phyloP scores from a whole-genome alignment of 495 filamentous ascomycete genomes.

The Lineolata rhizophorae region DNA sequence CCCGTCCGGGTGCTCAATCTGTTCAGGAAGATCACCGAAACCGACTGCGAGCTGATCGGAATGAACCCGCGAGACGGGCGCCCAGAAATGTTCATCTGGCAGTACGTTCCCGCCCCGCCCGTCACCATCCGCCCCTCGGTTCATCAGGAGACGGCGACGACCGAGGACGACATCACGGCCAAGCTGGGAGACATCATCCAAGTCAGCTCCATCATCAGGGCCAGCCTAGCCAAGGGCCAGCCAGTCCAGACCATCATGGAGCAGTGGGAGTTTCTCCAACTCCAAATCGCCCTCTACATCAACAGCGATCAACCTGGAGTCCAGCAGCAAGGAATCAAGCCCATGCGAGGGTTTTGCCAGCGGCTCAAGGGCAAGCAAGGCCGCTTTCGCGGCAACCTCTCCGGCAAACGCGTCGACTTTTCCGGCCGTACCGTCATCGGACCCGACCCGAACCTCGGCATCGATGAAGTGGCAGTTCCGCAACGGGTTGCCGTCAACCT shows the following conservation, averaged over 20 bases:
- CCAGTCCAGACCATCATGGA: conserved; percentile 83
- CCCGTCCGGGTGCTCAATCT: conserved; percentile 72
- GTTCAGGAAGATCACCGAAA: conserved; percentile 65
- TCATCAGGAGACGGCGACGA: conserved; percentile 71
- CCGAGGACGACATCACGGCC: conserved; percentile 88
- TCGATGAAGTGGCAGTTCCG: conserved; percentile 86
- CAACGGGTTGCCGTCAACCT: conserved; percentile 76
- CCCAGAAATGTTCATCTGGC: conserved; percentile 96
- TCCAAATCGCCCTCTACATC: conserved; percentile 91
- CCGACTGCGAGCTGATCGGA: conserved; percentile 78
- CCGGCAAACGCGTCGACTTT: conserved; percentile 96
- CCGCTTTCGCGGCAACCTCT: conserved; percentile 88
- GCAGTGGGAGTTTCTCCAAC: conserved; percentile 90
- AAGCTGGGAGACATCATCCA: conserved; percentile 87
- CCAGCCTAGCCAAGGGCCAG: conserved; percentile 57
- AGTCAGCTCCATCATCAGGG: conserved; percentile 62
- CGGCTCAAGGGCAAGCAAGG: conserved; percentile 93
- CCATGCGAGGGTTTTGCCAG: conserved; percentile 83
- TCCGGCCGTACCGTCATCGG: conserved; percentile 95
- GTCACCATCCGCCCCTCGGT: conserved; percentile 88
- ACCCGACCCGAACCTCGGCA: conserved; percentile 80
- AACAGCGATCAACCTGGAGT: conserved; percentile 91
- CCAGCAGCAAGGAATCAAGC: conserved; percentile 50
- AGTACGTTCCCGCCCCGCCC: conserved; percentile 81
- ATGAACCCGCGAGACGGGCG: conserved; percentile 69